Conservation (phyloP, 1,139 yeast genomes). For the Arxiozyma telluris region DNA sequence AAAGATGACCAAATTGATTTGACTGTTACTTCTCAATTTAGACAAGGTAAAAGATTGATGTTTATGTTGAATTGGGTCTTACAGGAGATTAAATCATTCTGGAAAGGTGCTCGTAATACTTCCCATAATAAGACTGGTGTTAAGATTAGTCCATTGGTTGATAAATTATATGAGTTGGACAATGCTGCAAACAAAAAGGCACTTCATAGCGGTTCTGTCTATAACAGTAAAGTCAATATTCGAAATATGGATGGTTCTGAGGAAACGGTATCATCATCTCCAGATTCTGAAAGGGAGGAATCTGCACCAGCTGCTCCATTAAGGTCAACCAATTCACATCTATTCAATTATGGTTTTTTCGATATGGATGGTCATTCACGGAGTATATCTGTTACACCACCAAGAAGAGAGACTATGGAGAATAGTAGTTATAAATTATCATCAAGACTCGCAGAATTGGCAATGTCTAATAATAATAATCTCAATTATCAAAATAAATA, state of each 20-base stretch:
- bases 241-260: neutral
- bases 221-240: neutral
- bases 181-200: slow-evolving; percentile 16
- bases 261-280: neutral
- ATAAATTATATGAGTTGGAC: slow-evolving; percentile 28
- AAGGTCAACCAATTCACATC: slow-evolving; percentile 11
- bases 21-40: slow-evolving; percentile 55
- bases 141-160: slow-evolving; percentile 30
- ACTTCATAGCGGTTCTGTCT: neutral
- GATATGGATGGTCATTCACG: slow-evolving; percentile 49
- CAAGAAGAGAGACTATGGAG: slow-evolving; percentile 2
- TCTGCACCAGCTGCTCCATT: slow-evolving; percentile 10
- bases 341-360: slow-evolving; percentile 65
- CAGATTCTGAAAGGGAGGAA: neutral
- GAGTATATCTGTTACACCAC: slow-evolving; percentile 18
- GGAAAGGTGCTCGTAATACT: slow-evolving; percentile 35
- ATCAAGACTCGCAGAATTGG: slow-evolving; percentile 15
- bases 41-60: slow-evolving; percentile 63
- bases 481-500: neutral
- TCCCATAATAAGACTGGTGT: slow-evolving; percentile 32
- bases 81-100: slow-evolving; percentile 41
- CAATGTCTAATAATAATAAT: slow-evolving; percentile 4
- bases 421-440: slow-evolving; percentile 11
- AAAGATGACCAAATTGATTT: slow-evolving; percentile 61
- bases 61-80: slow-evolving; percentile 55